phyloP scores from a whole-genome alignment of 352 stramenopile species.

The Globisporangium nagaii region DNA sequence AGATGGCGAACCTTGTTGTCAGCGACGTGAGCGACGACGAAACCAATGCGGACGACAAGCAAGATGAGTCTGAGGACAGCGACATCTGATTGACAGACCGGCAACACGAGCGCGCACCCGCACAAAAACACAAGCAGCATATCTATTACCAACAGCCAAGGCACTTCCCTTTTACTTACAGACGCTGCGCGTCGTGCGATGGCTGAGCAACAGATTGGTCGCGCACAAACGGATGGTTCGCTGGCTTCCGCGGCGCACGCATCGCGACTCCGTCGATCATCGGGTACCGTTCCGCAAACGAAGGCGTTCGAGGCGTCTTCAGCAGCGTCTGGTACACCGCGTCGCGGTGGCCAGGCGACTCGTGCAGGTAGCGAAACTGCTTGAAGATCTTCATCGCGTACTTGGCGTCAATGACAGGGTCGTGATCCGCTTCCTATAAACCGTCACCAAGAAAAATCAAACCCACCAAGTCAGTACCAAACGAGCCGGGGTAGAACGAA shows the following conservation, averaged over 20 bases:
- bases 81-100: constrained; percentile 30
- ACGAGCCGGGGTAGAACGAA: background rate
- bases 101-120: constrained; percentile 4
- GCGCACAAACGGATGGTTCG: constrained; percentile 34
- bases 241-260: constrained; percentile 54
- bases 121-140: constrained; percentile 9
- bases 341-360: constrained; percentile 66
- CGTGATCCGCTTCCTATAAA: constrained; percentile 62
- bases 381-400: constrained; percentile 90
- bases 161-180: background rate
- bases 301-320: constrained; percentile 78
- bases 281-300: constrained; percentile 76
- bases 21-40: constrained; percentile 46
- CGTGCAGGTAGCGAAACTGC: constrained; percentile 76
- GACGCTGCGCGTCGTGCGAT: background rate
- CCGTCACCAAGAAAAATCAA: background rate
- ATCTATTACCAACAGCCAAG: constrained; percentile 16
- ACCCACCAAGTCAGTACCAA: background rate
- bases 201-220: constrained; percentile 2
- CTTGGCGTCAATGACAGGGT: constrained; percentile 80
- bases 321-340: constrained; percentile 78
- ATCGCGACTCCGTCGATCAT: constrained; percentile 83
- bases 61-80: constrained; percentile 49
- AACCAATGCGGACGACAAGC: constrained; percentile 18
- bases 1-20: constrained; percentile 33